Evolutionary conservation across 768 basidiomycete genomes (phyloP).

Genomic region (Lactifluus rugatus): DNA sequence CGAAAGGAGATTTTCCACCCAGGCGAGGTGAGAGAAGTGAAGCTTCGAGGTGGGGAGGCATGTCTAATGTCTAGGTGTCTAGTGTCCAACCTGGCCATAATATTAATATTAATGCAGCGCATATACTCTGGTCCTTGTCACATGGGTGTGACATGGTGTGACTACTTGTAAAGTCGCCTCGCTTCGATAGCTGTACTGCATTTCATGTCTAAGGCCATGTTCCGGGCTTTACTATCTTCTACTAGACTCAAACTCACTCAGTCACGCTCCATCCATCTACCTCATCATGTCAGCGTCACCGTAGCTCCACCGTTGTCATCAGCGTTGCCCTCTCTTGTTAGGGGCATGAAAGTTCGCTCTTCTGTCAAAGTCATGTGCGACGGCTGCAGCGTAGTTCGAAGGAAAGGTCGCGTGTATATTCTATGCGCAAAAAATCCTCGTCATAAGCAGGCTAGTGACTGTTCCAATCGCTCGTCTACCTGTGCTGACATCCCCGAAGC

Average conservation of each 20-base stretch:
- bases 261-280: slow-evolving; percentile 22
- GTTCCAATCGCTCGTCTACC: slow-evolving; percentile 19
- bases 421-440: slow-evolving; percentile 92
- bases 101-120: too few relatives aligned
- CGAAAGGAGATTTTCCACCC: slow-evolving; percentile 40
- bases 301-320: slow-evolving; percentile 15
- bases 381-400: slow-evolving; percentile 77
- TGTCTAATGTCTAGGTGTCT: background rate
- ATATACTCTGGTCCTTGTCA: too few relatives aligned
- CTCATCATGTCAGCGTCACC: slow-evolving; percentile 26
- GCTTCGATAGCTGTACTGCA: too few relatives aligned
- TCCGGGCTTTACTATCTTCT: slow-evolving; percentile 55
- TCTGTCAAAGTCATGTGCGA: slow-evolving; percentile 94
- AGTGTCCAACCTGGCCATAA: too few relatives aligned
- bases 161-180: too few relatives aligned
- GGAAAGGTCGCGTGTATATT: slow-evolving; percentile 88
- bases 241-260: slow-evolving; percentile 39
- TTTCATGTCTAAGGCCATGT: slow-evolving; percentile 44
- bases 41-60: slow-evolving; percentile 1
- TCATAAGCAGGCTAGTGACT: slow-evolving; percentile 75
- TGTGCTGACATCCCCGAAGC: slow-evolving; percentile 32
- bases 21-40: background rate
- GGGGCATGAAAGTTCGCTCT: slow-evolving; percentile 94
- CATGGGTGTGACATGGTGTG: too few relatives aligned
- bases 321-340: slow-evolving; percentile 31